These are phyloP conservation scores for Trypanosoma cruzi DNA, from an alignment of 208 protist genomes.

Conservation along the genomic window DNA sequence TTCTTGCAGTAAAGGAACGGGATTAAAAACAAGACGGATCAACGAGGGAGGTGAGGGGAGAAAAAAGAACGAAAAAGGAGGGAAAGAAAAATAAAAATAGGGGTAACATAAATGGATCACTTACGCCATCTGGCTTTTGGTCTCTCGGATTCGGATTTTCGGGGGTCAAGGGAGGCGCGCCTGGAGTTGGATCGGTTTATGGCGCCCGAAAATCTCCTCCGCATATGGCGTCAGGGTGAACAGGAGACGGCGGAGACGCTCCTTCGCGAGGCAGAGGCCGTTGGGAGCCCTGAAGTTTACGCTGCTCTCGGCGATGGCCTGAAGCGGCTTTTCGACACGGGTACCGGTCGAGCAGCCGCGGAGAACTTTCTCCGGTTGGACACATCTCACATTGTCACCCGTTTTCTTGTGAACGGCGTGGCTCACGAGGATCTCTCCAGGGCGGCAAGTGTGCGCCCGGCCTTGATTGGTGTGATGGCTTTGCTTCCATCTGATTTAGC, in stretches of 20 bases:
- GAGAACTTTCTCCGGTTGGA: conserved; percentile 35
- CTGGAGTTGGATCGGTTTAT: conserved; percentile 16
- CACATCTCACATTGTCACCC: conserved; percentile 29
- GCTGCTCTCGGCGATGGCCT: conserved; percentile 37
- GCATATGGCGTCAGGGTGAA: conserved; percentile 18
- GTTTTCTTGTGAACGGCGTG: conserved; percentile 43
- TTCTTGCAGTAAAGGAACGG: too few species aligned
- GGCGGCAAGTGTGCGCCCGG: conserved; percentile 21
- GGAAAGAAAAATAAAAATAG: neutral
- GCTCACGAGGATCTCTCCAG: conserved; percentile 24
- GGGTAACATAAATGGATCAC: neutral
- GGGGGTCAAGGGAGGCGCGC: conserved; percentile 16
- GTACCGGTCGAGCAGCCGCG: neutral
- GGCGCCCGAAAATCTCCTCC: conserved; percentile 13
- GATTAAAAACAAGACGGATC: too few species aligned
- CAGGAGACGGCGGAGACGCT: conserved; percentile 21
- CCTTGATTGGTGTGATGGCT: conserved; percentile 17
- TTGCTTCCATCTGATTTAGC: conserved; percentile 11
- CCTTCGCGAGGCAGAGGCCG: conserved; percentile 41
- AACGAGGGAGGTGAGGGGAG: neutral
- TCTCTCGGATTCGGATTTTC: conserved; percentile 22
- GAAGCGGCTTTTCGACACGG: conserved; percentile 12
- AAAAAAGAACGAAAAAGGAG: neutral
- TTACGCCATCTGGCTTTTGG: conserved; percentile 1
- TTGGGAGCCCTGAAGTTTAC: conserved; percentile 57